Evolutionary conservation across 176 grass and related monocot species (phyloP).

Genomic region (Avena sativa): DNA sequence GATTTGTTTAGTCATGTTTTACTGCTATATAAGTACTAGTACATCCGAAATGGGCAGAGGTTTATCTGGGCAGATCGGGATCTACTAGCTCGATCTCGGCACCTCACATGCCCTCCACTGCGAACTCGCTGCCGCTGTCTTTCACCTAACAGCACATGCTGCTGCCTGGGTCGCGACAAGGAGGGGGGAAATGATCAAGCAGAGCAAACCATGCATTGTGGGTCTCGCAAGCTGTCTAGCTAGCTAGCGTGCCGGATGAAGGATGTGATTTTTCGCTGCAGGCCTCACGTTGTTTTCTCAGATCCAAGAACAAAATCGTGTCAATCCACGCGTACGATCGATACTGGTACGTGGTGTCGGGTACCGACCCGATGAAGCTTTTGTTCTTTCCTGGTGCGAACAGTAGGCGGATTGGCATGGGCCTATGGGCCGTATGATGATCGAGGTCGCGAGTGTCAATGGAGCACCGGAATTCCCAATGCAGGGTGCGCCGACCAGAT

Average conservation of each 20-base stretch:
- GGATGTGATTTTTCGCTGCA: neutral
- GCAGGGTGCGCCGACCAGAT: neutral
- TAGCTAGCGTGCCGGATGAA: neutral
- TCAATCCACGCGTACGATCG: neutral
- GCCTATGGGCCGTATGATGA: too few relatives aligned
- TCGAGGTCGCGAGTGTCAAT: neutral
- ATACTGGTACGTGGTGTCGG: neutral
- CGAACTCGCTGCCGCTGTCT: neutral
- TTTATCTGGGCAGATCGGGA: slow-evolving; percentile 12
- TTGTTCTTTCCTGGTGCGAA: neutral
- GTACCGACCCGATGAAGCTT: neutral
- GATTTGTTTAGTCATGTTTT: too few relatives aligned
- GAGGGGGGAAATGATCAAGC: neutral
- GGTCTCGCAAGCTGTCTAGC: neutral
- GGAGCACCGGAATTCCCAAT: neutral
- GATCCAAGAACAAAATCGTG: neutral
- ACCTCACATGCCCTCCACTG: slow-evolving; percentile 31
- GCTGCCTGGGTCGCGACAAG: slow-evolving; percentile 21
- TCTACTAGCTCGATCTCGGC: neutral
- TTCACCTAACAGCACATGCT: slow-evolving; percentile 42
- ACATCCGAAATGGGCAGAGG: too few relatives aligned
- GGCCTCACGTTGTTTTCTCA: neutral
- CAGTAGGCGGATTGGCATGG: neutral
- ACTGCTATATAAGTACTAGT: too few relatives aligned
- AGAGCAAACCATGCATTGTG: neutral